Conservation (phyloP, 208 protist genomes). For the Leishmania gerbilli region DNA sequence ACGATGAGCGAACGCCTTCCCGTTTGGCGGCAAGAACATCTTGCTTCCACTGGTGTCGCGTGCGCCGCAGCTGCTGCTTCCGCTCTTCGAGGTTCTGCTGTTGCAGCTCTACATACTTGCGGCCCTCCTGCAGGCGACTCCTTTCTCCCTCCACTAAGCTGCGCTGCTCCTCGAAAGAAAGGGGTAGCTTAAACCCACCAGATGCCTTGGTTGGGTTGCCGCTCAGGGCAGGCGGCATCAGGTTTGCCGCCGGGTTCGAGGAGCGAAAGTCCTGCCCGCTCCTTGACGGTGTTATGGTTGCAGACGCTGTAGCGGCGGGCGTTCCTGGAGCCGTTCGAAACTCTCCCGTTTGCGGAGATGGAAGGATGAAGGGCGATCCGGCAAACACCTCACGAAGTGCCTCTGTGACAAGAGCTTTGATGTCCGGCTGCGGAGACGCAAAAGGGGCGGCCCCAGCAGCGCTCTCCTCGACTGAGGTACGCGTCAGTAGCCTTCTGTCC, state of each 20-base stretch:
- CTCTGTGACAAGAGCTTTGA: slow-evolving; percentile 68
- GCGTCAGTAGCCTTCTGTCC: slow-evolving; percentile 25
- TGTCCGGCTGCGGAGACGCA: slow-evolving; percentile 28
- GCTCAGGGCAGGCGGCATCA: slow-evolving; percentile 4
- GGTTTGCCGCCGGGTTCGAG: background rate
- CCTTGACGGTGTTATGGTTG: slow-evolving; percentile 2
- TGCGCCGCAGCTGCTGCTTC: slow-evolving; percentile 52
- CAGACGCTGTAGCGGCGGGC: slow-evolving; percentile 9
- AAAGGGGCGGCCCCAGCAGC: background rate
- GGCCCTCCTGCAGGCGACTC: slow-evolving; percentile 51
- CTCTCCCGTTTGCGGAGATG: slow-evolving; percentile 30
- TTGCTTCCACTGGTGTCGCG: slow-evolving; percentile 79
- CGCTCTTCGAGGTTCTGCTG: slow-evolving; percentile 64
- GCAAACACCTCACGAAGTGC: slow-evolving; percentile 66
- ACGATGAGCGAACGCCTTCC: slow-evolving; percentile 73
- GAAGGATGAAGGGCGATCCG: slow-evolving; percentile 61
- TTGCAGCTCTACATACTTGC: slow-evolving; percentile 58
- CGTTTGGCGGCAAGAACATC: slow-evolving; percentile 74
- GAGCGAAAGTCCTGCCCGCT: slow-evolving; percentile 5
- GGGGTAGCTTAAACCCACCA: slow-evolving; percentile 13
- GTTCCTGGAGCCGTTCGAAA: slow-evolving; percentile 10
- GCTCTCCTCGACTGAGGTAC: slow-evolving; percentile 1
- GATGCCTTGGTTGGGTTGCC: slow-evolving; percentile 4
- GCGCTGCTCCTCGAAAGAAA: slow-evolving; percentile 48
- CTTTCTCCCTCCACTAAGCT: slow-evolving; percentile 54